These are phyloP conservation scores for Hypericum perforatum DNA, from an alignment of 345 rosid species.

Conservation along the genomic window DNA sequence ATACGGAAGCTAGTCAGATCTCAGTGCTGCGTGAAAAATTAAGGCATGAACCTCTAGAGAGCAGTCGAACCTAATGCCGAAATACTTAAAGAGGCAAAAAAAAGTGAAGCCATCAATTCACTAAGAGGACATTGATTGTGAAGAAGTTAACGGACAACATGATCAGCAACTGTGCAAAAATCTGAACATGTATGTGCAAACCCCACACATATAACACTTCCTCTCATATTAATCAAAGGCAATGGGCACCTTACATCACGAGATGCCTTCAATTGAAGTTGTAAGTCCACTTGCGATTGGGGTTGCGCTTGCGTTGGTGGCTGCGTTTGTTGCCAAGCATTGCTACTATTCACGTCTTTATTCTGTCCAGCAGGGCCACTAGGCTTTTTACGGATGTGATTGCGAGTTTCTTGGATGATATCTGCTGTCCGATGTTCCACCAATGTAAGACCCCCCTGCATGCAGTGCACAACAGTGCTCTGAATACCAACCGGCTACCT, in stretches of 20 bases:
- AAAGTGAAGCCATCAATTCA: background rate
- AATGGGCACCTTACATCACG: conserved; percentile 14
- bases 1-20: too few relatives aligned
- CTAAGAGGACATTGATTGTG: too few relatives aligned
- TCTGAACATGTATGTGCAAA: conserved; percentile 9
- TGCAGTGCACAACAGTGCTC: background rate
- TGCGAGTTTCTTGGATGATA: conserved; percentile 28
- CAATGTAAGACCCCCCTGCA: conserved; percentile 22
- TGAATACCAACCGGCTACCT: background rate
- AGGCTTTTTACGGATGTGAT: conserved; percentile 20
- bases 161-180: conserved; percentile 2
- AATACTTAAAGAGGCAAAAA: too few relatives aligned
- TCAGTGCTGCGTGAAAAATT: too few relatives aligned
- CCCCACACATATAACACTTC: conserved; percentile 19
- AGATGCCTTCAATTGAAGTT: conserved; percentile 22
- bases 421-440: conserved; percentile 23
- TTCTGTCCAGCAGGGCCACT: conserved; percentile 9
- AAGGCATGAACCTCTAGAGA: too few relatives aligned
- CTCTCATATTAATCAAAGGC: conserved; percentile 32
- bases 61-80: too few relatives aligned
- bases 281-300: conserved; percentile 36
- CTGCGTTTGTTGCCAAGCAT: conserved; percentile 19
- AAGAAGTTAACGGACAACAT: too few relatives aligned
- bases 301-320: conserved; percentile 17
- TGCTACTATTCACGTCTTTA: conserved; percentile 6